Conservation (phyloP, 805 yeast species). For the Ogataea henricii region DNA sequence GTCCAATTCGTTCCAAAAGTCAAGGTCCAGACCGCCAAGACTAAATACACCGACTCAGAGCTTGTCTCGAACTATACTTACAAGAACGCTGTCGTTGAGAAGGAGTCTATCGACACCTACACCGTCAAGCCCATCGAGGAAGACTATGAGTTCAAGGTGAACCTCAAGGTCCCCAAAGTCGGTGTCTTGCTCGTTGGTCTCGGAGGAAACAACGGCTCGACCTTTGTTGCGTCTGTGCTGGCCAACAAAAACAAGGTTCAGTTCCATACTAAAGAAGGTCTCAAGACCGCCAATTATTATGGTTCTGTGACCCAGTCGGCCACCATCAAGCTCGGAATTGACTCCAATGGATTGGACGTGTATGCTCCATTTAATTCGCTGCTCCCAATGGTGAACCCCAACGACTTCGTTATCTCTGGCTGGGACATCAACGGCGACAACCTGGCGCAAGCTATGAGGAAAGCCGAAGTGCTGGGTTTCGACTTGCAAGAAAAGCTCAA, state of each 20-base stretch:
- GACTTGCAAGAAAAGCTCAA: conserved; percentile 78
- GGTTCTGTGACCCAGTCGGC: conserved; percentile 95
- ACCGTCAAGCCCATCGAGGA: conserved; percentile 69
- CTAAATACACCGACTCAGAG: conserved; percentile 50
- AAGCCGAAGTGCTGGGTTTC: conserved; percentile 85
- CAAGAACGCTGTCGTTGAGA: conserved; percentile 73
- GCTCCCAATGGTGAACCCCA: conserved; percentile 87
- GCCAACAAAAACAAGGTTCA: conserved; percentile 80
- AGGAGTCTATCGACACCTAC: conserved; percentile 50
- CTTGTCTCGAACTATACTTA: conserved; percentile 66
- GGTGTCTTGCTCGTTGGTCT: conserved; percentile 91
- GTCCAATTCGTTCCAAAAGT: conserved; percentile 43
- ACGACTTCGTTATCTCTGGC: conserved; percentile 86
- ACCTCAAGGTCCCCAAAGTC: conserved; percentile 76
- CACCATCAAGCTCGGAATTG: conserved; percentile 87
- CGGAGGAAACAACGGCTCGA: conserved; percentile 96
- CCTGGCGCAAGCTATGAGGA: conserved; percentile 75
- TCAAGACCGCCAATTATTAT: conserved; percentile 70
- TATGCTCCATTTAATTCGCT: conserved; percentile 90
- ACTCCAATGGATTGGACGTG: conserved; percentile 77
- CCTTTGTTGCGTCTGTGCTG: conserved; percentile 78
- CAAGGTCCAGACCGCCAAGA: conserved; percentile 57
- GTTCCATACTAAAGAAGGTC: conserved; percentile 83
- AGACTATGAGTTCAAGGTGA: conserved; percentile 85
- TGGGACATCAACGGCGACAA: conserved; percentile 87